Percentiles rank a stretch among this genome's conserved stretches.
Evolutionary conservation across 2,329 filamentous ascomycete genomes (phyloP).

Genomic region (Ceratocystis colombiana): DNA sequence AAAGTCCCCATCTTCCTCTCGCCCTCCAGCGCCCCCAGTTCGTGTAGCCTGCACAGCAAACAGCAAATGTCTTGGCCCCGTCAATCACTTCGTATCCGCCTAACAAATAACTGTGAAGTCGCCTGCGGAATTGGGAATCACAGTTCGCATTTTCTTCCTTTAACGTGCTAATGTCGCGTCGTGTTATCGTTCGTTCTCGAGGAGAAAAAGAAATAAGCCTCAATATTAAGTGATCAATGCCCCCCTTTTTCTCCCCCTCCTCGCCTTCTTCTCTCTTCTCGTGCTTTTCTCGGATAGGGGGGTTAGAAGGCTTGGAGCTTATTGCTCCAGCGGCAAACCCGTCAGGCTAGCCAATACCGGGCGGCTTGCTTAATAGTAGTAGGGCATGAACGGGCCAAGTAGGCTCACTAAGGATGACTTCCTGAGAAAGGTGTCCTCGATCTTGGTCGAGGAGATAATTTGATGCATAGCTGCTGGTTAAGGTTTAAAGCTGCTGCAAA

Average conservation of each 20-base stretch:
- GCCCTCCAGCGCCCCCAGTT: neutral
- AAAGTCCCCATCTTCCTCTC: neutral
- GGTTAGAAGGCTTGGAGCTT: neutral
- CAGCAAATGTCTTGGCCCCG: conserved; percentile 8
- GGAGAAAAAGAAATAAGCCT: neutral
- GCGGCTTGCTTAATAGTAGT: conserved; percentile 1
- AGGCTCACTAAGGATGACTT: neutral
- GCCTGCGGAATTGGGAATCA: conserved; percentile 8
- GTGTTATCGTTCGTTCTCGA: conserved; percentile 7
- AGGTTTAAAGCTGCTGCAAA: neutral
- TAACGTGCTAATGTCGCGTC: too few species aligned
- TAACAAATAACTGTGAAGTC: neutral
- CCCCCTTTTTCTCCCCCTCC: neutral
- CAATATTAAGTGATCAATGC: conserved; percentile 13
- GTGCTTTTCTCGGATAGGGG: neutral
- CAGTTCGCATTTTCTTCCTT: neutral
- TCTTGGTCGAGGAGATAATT: neutral
- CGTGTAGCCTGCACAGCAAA: conserved; percentile 10
- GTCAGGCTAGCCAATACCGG: neutral
- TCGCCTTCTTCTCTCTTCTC: neutral
- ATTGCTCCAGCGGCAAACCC: conserved; percentile 15
- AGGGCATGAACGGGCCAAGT: conserved; percentile 12
- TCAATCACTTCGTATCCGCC: conserved; percentile 14
- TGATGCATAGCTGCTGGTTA: neutral
- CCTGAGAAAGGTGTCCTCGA: neutral